These are phyloP conservation scores for Gaultheria prostrata DNA, from an alignment of 148 eudicot genomes.

Conservation along the genomic window DNA sequence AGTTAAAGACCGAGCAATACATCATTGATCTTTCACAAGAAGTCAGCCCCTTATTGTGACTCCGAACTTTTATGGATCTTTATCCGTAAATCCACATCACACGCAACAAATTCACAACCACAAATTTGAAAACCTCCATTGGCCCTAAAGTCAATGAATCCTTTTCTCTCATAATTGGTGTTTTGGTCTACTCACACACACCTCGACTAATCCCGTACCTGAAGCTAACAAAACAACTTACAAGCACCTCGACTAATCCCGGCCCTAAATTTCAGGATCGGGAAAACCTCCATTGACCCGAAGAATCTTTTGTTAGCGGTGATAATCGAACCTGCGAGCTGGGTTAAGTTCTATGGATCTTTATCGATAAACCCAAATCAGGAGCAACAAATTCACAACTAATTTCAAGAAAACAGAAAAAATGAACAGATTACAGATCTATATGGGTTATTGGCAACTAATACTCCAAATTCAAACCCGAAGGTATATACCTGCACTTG, in stretches of 20 bases:
- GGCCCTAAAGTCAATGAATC: not conserved
- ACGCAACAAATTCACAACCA: too few species aligned
- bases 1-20: too few species aligned
- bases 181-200: not conserved
- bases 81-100: too few species aligned
- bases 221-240: not conserved
- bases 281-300: too few species aligned
- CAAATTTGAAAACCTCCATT: too few species aligned
- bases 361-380: not conserved
- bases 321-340: too few species aligned
- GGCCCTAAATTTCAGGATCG: not conserved
- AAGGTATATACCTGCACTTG: conserved; percentile 50
- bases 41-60: too few species aligned
- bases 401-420: not conserved
- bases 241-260: not conserved
- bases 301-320: too few species aligned
- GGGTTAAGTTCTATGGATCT: not conserved
- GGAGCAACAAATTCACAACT: not conserved
- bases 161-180: not conserved
- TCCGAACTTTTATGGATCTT: too few species aligned
- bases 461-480: not conserved
- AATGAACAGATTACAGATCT: conserved; percentile 14
- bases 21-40: too few species aligned
- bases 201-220: not conserved
- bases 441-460: not conserved